These are phyloP conservation scores for Millerago galiae DNA, from an alignment of 805 yeast species.

Conservation along the genomic window DNA sequence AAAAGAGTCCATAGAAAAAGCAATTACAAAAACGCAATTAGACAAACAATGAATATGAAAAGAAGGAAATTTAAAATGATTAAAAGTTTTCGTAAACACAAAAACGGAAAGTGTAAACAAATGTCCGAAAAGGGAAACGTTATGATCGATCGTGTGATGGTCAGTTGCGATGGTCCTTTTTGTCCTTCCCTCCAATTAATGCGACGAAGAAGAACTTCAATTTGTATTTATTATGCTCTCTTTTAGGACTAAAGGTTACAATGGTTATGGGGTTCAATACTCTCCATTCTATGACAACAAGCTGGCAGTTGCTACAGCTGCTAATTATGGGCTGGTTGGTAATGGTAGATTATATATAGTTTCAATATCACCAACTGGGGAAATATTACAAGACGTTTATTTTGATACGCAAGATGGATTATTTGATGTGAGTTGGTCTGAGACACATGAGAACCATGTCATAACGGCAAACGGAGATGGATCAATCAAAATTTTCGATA, in stretches of 20 bases:
- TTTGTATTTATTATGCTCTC: too few species aligned
- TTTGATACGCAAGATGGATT: slow-evolving; percentile 94
- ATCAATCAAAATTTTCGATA: slow-evolving; percentile 73
- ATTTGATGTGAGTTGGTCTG: slow-evolving; percentile 87
- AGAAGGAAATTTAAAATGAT: too few species aligned
- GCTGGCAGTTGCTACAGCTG: slow-evolving; percentile 82
- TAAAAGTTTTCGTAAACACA: too few species aligned
- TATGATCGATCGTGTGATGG: too few species aligned
- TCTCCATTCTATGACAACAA: slow-evolving; percentile 90
- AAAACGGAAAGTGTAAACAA: too few species aligned
- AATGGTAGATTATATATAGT: slow-evolving; percentile 78
- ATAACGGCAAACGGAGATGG: slow-evolving; percentile 89
- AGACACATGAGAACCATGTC: slow-evolving; percentile 80
- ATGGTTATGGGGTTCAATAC: slow-evolving; percentile 83
- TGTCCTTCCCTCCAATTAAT: too few species aligned
- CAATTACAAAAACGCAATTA: too few species aligned
- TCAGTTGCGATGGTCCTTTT: too few species aligned
- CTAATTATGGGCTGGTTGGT: slow-evolving; percentile 92
- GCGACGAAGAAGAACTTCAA: too few species aligned
- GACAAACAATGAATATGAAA: too few species aligned
- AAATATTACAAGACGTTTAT: slow-evolving; percentile 42
- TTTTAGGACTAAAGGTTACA: slow-evolving; percentile 70
- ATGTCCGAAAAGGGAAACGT: too few species aligned
- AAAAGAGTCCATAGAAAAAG: too few species aligned
- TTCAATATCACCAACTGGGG: slow-evolving; percentile 62